Evolutionary conservation across 2,329 filamentous ascomycete species (phyloP), one percentile per base, ranked within the genome.

Genomic region (Cucurbitaria berberidis): DNA sequence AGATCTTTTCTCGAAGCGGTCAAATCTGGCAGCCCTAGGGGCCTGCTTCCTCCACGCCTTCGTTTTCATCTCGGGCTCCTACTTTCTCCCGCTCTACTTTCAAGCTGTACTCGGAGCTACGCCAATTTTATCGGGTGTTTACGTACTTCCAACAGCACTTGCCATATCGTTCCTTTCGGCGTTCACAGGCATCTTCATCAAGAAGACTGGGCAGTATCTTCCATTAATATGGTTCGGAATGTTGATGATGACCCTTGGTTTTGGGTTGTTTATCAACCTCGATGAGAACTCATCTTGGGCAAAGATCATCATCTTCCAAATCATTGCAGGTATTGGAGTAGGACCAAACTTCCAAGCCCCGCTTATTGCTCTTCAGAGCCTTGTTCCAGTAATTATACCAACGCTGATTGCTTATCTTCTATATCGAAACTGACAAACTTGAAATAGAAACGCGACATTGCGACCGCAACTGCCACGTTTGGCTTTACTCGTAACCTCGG

Each of bases 41-140:
- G 80, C 89, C 38, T 87, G 86, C 62, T 91, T 91, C 76, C 82
- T 84, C 57, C 90, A 96, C 72, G 88, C 88, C 39, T 84, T 88
- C 62, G 86, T 89, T 59, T 93, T 93, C 78, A 91, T 93, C 67
- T 84, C 88, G 0, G 86, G 84, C 26, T 86, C 84, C 57, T 96
- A 93, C 80, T 96, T 89, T 77, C 80, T 96, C 4, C 91, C 91
- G 0, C 81, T 96, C 2, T 96, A 96, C 78, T 93, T 92, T 76
- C 91, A 96, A 75, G 84, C 87, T 45, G 86, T 90, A 45, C 80
- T 90, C 38, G 83, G 88, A 44, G 85, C 85, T 2, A 81, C 82
- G 0, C 88, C 90, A 0, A 83, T 93, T 30, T 77, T 89, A 26
- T 89, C 86, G 1, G 91, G 91, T 44, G 85, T 93, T 43, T 91